Evolutionary conservation across 352 stramenopile genomes (phyloP).

Genomic region (Phytophthora sp.): DNA sequence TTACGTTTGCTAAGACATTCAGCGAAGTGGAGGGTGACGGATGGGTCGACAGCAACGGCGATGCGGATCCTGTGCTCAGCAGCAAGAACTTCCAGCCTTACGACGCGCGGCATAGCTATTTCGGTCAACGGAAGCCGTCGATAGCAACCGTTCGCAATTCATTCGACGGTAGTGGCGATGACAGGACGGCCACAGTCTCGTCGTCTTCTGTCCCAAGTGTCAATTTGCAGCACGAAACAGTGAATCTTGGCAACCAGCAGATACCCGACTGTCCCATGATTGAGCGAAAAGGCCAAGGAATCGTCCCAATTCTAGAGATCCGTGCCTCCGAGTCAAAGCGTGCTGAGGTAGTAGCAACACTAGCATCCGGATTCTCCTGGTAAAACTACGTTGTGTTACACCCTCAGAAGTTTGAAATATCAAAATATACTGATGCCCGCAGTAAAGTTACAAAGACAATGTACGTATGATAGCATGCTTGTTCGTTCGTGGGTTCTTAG

Average conservation of each 20-base stretch:
- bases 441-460: too few relatives aligned
- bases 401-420: not conserved
- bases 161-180: conserved; percentile 17
- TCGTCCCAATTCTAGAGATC: conserved; percentile 43
- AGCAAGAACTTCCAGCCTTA: conserved; percentile 13
- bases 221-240: not conserved
- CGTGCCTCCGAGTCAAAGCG: conserved; percentile 34
- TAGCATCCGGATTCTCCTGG: conserved; percentile 23
- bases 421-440: too few relatives aligned
- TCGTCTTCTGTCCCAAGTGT: conserved; percentile 14
- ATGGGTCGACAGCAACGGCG: conserved; percentile 12
- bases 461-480: too few relatives aligned
- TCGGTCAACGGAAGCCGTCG: conserved; percentile 30
- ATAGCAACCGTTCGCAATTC: conserved; percentile 11
- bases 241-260: conserved; percentile 3
- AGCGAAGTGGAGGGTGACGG: conserved; percentile 9
- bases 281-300: conserved; percentile 40
- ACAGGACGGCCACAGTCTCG: conserved; percentile 19
- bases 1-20: conserved; percentile 27
- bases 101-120: conserved; percentile 30
- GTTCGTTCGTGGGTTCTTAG: too few relatives aligned
- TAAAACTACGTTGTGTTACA: too few relatives aligned
- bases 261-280: conserved; percentile 50
- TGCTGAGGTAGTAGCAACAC: not conserved
- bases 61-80: not conserved